Conservation (phyloP, 2,329 filamentous ascomycete genomes). For the Hypoxylon sp. region DNA sequence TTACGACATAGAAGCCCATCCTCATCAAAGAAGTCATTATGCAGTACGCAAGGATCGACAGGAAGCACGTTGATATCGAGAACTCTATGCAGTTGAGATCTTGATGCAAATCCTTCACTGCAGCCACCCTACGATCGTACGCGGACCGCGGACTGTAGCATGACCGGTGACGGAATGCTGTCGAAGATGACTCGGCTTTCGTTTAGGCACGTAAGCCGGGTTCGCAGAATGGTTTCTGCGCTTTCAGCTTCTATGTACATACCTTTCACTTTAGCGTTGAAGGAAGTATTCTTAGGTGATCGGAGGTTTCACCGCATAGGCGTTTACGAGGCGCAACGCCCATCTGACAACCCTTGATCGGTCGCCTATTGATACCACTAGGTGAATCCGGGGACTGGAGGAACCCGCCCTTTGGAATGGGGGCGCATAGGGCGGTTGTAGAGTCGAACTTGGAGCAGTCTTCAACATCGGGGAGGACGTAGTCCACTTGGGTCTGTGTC, state of each 20-base stretch:
- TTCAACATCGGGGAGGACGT: conserved; percentile 18
- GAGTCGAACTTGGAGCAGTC: conserved; percentile 31
- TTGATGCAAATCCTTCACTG: conserved; percentile 33
- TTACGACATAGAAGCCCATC: conserved; percentile 35
- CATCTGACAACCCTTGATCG: conserved; percentile 32
- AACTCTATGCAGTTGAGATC: conserved; percentile 28
- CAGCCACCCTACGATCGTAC: conserved; percentile 25
- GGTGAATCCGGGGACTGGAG: conserved; percentile 14
- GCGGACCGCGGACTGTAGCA: conserved; percentile 22
- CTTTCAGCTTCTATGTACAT: conserved; percentile 14
- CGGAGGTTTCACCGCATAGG: conserved; percentile 45
- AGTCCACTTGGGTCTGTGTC: conserved; percentile 15
- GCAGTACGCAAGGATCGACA: conserved; percentile 30
- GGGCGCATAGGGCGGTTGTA: conserved; percentile 42
- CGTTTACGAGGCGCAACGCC: conserved; percentile 39
- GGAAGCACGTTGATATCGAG: conserved; percentile 33
- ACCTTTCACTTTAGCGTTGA: background rate
- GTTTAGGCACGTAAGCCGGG: conserved; percentile 21
- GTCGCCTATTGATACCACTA: conserved; percentile 25
- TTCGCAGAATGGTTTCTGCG: conserved; percentile 17
- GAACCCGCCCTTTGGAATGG: conserved; percentile 24
- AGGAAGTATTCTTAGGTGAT: conserved; percentile 24
- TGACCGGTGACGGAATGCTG: conserved; percentile 26
- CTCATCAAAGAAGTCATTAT: conserved; percentile 40
- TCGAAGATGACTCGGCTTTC: conserved; percentile 13